These are phyloP conservation scores for Priceomyces fermenticarens DNA, from an alignment of 805 yeast genomes.

Conservation along the genomic window DNA sequence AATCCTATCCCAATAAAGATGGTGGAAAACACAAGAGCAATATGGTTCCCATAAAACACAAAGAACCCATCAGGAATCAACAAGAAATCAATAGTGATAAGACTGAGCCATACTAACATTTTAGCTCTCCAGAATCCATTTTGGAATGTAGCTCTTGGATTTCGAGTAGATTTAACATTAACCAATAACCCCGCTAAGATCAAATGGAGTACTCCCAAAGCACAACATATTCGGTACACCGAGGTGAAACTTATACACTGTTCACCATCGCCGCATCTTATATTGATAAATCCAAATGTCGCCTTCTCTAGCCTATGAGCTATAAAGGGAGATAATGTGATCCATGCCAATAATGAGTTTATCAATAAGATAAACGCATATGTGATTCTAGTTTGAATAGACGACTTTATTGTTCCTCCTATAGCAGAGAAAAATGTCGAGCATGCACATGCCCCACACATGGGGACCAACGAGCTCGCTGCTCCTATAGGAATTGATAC, in stretches of 20 bases:
- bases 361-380: conserved; percentile 77
- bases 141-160: conserved; percentile 79
- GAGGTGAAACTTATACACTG: conserved; percentile 88
- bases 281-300: conserved; percentile 65
- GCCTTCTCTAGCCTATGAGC: conserved; percentile 69
- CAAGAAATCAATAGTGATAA: conserved; percentile 63
- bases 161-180: conserved; percentile 72
- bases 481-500: conserved; percentile 70
- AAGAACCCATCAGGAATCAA: conserved; percentile 82
- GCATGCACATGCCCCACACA: conserved; percentile 76
- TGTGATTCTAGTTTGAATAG: conserved; percentile 79
- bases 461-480: conserved; percentile 50
- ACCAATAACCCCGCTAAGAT: conserved; percentile 62
- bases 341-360: conserved; percentile 87
- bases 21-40: conserved; percentile 81
- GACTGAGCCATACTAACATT: conserved; percentile 53
- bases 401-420: conserved; percentile 66
- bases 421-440: conserved; percentile 53
- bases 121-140: conserved; percentile 91
- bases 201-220: conserved; percentile 78
- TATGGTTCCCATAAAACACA: conserved; percentile 85
- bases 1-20: conserved; percentile 86
- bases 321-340: conserved; percentile 81
- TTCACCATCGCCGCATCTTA: conserved; percentile 70
- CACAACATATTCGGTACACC: conserved; percentile 88